Evolutionary conservation across 176 grass and related monocot species (phyloP).

Genomic region (Zea luxurians): DNA sequence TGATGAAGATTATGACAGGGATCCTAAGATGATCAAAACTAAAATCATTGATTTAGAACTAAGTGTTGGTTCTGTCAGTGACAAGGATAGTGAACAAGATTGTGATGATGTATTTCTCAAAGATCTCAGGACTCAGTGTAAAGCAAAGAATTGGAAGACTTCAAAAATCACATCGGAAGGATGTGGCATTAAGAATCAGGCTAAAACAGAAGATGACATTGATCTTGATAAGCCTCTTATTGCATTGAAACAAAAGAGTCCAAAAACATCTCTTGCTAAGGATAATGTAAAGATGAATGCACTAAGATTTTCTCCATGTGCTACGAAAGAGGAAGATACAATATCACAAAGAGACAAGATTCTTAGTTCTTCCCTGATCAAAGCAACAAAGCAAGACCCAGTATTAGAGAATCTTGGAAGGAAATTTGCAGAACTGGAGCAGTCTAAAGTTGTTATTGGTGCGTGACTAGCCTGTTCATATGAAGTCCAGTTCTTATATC

Average conservation of each 20-base stretch:
- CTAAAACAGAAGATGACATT: no score
- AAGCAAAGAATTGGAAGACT: no score
- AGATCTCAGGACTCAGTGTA: constrained; percentile 44
- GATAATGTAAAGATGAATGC: not conserved
- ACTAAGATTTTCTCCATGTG: constrained; percentile 15
- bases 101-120: constrained; percentile 42
- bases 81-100: constrained; percentile 17
- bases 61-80: constrained; percentile 18
- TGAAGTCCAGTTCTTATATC: no score
- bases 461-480: no score
- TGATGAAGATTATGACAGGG: constrained; percentile 21
- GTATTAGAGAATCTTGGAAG: not conserved
- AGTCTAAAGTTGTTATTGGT: no score
- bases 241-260: no score
- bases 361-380: not conserved
- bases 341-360: constrained; percentile 1
- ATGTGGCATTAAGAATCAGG: no score
- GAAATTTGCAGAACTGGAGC: no score
- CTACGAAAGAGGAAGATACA: constrained; percentile 12
- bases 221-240: no score
- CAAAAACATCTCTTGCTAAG: no score
- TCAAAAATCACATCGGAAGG: no score
- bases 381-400: constrained; percentile 16
- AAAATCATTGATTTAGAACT: constrained; percentile 44
- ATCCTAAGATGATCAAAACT: constrained; percentile 44